Evolutionary conservation across 805 yeast species (phyloP).

Genomic region (Nakazawaea wyomingensis): DNA sequence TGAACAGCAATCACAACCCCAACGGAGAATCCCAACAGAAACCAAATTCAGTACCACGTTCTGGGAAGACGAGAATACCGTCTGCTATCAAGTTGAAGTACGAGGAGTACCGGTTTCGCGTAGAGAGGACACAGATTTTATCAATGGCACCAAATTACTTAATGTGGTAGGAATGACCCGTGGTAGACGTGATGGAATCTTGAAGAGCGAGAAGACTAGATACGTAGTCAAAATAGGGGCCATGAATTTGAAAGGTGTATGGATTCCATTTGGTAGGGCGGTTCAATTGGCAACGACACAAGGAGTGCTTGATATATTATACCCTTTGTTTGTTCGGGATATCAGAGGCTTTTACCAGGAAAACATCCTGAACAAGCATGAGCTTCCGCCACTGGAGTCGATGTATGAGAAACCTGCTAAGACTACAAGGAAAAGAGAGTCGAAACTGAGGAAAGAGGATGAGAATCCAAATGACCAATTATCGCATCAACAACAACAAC

Average conservation of each 20-base stretch:
- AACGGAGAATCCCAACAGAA: too few relatives aligned
- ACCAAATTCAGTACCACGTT: slow-evolving; percentile 8
- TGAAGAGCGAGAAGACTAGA: slow-evolving; percentile 69
- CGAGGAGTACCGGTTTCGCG: slow-evolving; percentile 76
- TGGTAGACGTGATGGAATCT: slow-evolving; percentile 80
- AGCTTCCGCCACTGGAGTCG: too few relatives aligned
- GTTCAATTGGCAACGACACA: slow-evolving; percentile 76
- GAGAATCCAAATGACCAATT: background rate
- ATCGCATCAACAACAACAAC: background rate
- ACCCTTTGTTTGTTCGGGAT: slow-evolving; percentile 70
- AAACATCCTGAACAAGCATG: slow-evolving; percentile 6
- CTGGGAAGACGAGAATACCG: slow-evolving; percentile 86
- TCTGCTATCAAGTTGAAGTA: slow-evolving; percentile 83
- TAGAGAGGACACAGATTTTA: slow-evolving; percentile 80
- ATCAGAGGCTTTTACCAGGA: slow-evolving; percentile 36
- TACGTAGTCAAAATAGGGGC: slow-evolving; percentile 84
- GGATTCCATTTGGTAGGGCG: slow-evolving; percentile 87
- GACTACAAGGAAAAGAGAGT: background rate
- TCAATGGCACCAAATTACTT: slow-evolving; percentile 77
- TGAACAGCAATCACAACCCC: background rate
- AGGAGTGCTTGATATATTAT: slow-evolving; percentile 61
- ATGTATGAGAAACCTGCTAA: slow-evolving; percentile 6
- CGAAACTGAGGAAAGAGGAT: slow-evolving; percentile 1
- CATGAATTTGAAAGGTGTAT: slow-evolving; percentile 84
- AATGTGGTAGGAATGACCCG: slow-evolving; percentile 86